These are phyloP conservation scores for Cyberlindnera subsufficiens DNA, from an alignment of 805 yeast species.

Conservation along the genomic window DNA sequence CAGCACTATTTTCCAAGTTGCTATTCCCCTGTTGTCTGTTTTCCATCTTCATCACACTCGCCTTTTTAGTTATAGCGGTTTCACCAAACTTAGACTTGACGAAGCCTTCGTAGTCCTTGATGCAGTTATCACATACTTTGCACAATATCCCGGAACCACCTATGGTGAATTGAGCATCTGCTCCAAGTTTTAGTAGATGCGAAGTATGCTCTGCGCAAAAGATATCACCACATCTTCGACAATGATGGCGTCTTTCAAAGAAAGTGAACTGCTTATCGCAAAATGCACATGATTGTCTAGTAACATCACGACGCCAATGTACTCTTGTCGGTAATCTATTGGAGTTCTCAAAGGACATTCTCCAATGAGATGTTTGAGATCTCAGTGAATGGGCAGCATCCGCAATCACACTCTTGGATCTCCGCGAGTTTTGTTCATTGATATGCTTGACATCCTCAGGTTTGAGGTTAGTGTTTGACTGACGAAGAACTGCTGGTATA, in stretches of 20 bases:
- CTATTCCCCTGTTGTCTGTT: background rate
- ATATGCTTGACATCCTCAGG: conserved; percentile 30
- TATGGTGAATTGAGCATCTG: conserved; percentile 57
- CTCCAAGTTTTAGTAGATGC: conserved; percentile 48
- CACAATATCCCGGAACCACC: conserved; percentile 63
- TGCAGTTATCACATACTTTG: conserved; percentile 67
- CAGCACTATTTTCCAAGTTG: conserved; percentile 25
- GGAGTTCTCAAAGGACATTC: conserved; percentile 21
- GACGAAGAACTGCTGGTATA: conserved; percentile 81
- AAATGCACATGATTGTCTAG: conserved; percentile 56
- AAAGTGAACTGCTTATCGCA: conserved; percentile 70
- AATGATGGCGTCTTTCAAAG: conserved; percentile 77
- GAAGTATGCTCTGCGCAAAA: conserved; percentile 66
- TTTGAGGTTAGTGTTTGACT: conserved; percentile 36
- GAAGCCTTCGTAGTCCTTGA: conserved; percentile 51
- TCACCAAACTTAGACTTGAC: conserved; percentile 26
- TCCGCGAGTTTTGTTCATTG: conserved; percentile 24
- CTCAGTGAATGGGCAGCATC: conserved; percentile 23
- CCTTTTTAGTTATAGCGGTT: conserved; percentile 1
- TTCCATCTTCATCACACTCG: background rate
- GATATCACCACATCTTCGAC: conserved; percentile 80
- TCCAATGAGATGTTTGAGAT: conserved; percentile 24
- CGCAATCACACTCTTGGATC: conserved; percentile 14
- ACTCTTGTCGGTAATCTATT: conserved; percentile 33
- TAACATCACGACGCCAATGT: conserved; percentile 74